phyloP scores from a whole-genome alignment of 2,329 filamentous ascomycete genomes.

The Claviceps sp. region DNA sequence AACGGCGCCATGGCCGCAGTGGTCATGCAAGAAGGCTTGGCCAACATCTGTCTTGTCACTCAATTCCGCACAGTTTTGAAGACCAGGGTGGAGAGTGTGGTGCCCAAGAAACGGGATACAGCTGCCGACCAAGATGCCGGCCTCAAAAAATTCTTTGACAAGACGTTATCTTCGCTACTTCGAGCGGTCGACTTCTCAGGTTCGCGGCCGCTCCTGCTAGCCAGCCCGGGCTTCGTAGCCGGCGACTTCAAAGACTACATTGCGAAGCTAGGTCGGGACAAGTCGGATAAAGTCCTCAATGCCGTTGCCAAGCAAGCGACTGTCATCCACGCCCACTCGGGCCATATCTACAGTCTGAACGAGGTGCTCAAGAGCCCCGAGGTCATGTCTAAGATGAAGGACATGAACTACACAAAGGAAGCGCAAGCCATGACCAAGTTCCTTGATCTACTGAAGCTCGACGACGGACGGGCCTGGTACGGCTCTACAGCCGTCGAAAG shows the following conservation, averaged over 20 bases:
- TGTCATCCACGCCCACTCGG: constrained; percentile 73
- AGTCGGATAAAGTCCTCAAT: constrained; percentile 55
- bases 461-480: constrained; percentile 86
- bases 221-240: constrained; percentile 81
- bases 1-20: constrained; percentile 78
- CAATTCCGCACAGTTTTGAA: constrained; percentile 67
- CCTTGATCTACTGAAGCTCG: constrained; percentile 60
- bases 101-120: constrained; percentile 55
- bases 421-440: constrained; percentile 77
- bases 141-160: constrained; percentile 62
- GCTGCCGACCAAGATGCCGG: constrained; percentile 56
- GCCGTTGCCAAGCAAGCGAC: constrained; percentile 47
- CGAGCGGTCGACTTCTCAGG: constrained; percentile 63
- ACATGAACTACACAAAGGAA: constrained; percentile 81
- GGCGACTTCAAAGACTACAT: constrained; percentile 66
- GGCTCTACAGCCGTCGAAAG: constrained; percentile 69
- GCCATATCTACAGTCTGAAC: constrained; percentile 74
- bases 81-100: constrained; percentile 43
- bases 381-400: constrained; percentile 62
- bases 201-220: constrained; percentile 64
- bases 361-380: constrained; percentile 75
- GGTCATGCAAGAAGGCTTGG: constrained; percentile 81
- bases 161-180: constrained; percentile 59
- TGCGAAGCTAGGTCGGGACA: constrained; percentile 42
- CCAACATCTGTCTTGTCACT: constrained; percentile 73